These are phyloP conservation scores for Pilatotrama ljubarskyi DNA, from an alignment of 768 basidiomycete species.

Conservation along the genomic window DNA sequence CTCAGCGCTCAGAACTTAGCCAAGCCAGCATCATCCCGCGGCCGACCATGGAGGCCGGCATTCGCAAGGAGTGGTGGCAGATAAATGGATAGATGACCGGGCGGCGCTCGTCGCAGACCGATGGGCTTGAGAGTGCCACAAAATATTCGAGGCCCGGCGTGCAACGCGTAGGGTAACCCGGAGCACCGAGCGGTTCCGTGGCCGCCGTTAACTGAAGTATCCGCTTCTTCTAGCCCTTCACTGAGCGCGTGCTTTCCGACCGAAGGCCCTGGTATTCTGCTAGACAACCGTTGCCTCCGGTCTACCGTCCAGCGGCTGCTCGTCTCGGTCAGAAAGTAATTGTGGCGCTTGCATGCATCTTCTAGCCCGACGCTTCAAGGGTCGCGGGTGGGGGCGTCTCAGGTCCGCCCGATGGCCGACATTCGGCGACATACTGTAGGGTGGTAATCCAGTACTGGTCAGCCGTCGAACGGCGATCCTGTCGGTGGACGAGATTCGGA, in stretches of 20 bases:
- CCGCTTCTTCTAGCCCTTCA: no score
- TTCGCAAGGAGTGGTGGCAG: neutral
- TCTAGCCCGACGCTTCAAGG: neutral
- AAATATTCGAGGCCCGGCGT: neutral
- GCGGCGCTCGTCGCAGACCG: neutral
- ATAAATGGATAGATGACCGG: neutral
- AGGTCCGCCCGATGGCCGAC: no score
- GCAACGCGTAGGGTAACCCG: no score
- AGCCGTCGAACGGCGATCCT: no score
- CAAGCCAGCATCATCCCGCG: no score
- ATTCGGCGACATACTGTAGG: no score
- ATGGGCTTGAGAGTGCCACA: neutral
- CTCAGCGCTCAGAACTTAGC: no score
- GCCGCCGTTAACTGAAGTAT: no score
- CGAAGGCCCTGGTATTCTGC: neutral
- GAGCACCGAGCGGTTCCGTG: no score
- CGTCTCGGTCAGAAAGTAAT: neutral
- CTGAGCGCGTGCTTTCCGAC: neutral
- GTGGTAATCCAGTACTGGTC: neutral
- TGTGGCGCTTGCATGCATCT: neutral
- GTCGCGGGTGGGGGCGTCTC: no score
- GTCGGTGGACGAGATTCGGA: neutral
- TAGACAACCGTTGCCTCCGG: neutral
- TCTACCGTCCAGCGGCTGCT: neutral
- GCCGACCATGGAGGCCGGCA: no score